Evolutionary conservation across 1,284 basidiomycete species (phyloP).

Genomic region (Wallemia hederae): DNA sequence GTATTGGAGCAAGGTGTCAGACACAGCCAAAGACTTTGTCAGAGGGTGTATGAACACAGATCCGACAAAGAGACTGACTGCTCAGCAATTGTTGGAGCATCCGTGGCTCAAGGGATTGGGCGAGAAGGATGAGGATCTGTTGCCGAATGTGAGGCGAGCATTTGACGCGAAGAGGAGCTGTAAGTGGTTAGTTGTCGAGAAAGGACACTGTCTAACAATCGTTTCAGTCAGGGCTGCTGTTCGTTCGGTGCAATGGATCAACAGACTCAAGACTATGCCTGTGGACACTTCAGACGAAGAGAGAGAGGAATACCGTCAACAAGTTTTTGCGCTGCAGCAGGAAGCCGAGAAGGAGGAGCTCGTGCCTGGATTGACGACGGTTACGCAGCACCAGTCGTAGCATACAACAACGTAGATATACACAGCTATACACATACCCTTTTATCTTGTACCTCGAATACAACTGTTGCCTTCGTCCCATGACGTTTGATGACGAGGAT

Average conservation of each 20-base stretch:
- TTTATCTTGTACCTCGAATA: no score
- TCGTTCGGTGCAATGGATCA: slow-evolving; percentile 53
- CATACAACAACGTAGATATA: no score
- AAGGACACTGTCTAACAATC: not conserved
- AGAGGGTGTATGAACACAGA: slow-evolving; percentile 51
- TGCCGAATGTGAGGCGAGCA: slow-evolving; percentile 60
- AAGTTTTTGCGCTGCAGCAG: slow-evolving; percentile 41
- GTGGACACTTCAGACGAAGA: slow-evolving; percentile 18
- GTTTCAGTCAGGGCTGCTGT: slow-evolving; percentile 61
- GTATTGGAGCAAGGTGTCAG: slow-evolving; percentile 61
- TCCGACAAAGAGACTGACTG: slow-evolving; percentile 43
- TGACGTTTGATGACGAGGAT: not conserved
- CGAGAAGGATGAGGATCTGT: slow-evolving; percentile 28
- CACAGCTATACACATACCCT: no score
- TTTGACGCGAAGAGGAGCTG: slow-evolving; percentile 67
- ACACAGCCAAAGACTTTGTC: slow-evolving; percentile 55
- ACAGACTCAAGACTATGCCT: slow-evolving; percentile 22
- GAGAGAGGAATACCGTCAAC: slow-evolving; percentile 25
- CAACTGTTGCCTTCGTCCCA: not conserved
- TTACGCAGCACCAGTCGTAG: no score
- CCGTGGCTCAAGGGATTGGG: slow-evolving; percentile 34
- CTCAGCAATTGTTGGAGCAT: slow-evolving; percentile 36
- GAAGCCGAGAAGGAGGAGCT: slow-evolving; percentile 33
- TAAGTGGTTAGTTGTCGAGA: slow-evolving; percentile 18
- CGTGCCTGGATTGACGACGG: no score